Percentiles rank a stretch among this genome's conserved stretches.
These are phyloP conservation scores for Neurospora sublineolata DNA, from an alignment of 495 filamentous ascomycete species.

Conservation along the genomic window DNA sequence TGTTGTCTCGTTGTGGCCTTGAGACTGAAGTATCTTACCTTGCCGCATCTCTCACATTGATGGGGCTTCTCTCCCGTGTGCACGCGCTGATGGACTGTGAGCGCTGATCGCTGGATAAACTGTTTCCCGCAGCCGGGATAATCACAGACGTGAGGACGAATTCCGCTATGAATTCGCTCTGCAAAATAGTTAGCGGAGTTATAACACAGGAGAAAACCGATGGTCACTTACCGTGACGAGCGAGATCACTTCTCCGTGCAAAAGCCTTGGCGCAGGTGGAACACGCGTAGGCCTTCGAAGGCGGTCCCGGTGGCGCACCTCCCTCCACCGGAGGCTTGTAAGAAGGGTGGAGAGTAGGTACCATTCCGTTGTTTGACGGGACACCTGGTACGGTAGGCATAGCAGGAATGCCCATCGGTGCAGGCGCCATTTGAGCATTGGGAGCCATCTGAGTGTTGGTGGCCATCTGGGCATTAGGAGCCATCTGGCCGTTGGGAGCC, in stretches of 20 bases:
- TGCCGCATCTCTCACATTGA: slow-evolving; percentile 92
- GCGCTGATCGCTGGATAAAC: slow-evolving; percentile 94
- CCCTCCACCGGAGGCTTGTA: slow-evolving; percentile 22
- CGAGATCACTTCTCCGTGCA: slow-evolving; percentile 85
- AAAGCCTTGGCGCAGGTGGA: slow-evolving; percentile 85
- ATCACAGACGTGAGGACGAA: slow-evolving; percentile 87
- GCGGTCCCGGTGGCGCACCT: slow-evolving; percentile 3
- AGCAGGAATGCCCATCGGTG: slow-evolving; percentile 34
- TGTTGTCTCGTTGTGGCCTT: neutral
- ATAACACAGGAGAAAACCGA: neutral
- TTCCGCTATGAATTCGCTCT: slow-evolving; percentile 94
- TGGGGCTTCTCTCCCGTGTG: slow-evolving; percentile 98
- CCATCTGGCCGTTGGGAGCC: neutral
- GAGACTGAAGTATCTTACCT: slow-evolving; percentile 46
- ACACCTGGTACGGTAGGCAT: slow-evolving; percentile 32
- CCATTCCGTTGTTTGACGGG: slow-evolving; percentile 12
- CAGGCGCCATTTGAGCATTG: slow-evolving; percentile 39
- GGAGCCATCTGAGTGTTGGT: slow-evolving; percentile 24
- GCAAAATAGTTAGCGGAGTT: slow-evolving; percentile 12
- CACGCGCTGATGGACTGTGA: slow-evolving; percentile 90
- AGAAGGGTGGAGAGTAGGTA: neutral
- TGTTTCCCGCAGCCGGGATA: slow-evolving; percentile 83
- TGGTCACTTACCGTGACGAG: slow-evolving; percentile 69
- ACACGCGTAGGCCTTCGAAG: slow-evolving; percentile 76
- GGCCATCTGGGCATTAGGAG: neutral